Conservation (phyloP, 345 rosid genomes). For the Stellera chamaejasme region DNA sequence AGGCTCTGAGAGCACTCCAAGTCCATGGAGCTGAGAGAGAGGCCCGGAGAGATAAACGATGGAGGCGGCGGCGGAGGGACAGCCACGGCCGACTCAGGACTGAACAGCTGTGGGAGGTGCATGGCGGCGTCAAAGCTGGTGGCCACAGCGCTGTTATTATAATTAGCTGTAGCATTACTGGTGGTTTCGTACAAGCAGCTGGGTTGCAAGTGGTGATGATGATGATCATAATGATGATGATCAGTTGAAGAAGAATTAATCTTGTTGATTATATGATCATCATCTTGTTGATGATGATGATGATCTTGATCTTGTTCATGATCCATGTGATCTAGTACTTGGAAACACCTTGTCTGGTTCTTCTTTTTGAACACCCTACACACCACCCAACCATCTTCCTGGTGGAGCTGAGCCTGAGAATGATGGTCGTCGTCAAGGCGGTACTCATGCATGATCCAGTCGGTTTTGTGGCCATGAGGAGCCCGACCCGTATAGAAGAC, state of each 20-base stretch:
- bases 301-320: constrained; percentile 25
- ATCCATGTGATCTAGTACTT: constrained; percentile 13
- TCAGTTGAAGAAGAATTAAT: constrained; percentile 14
- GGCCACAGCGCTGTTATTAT: not conserved
- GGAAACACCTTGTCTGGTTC: constrained; percentile 33
- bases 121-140: constrained; percentile 23
- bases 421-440: constrained; percentile 61
- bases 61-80: not conserved
- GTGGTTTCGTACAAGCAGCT: constrained; percentile 14
- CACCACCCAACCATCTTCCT: constrained; percentile 75
- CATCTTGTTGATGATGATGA: constrained; percentile 15
- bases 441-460: constrained; percentile 99
- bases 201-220: constrained; percentile 19
- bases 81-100: constrained; percentile 37
- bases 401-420: constrained; percentile 60
- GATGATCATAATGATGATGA: constrained; percentile 7
- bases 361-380: constrained; percentile 66
- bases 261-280: not conserved
- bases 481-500: constrained; percentile 98
- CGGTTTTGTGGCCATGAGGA: constrained; percentile 96
- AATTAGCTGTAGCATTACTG: not conserved
- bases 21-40: constrained; percentile 25
- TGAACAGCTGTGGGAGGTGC: constrained; percentile 63
- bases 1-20: constrained; percentile 48
- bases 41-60: constrained; percentile 14